Evolutionary conservation across 345 rosid species (phyloP).

Genomic region (Rhizophora apiculata): DNA sequence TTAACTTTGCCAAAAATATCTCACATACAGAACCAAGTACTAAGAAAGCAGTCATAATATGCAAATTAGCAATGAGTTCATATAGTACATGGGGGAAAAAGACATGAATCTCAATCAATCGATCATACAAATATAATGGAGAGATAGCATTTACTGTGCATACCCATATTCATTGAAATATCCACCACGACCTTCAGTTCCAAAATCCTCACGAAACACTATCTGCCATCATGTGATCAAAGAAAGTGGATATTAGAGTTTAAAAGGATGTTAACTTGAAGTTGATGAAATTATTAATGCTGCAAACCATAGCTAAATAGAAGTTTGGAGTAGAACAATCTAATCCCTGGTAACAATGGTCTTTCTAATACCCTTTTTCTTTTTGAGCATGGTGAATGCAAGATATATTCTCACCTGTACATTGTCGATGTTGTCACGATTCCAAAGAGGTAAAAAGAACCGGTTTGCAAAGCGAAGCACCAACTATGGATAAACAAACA

Average conservation of each 20-base stretch:
- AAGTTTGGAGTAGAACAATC: not conserved
- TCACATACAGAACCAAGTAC: not conserved
- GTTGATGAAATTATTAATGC: too few relatives aligned
- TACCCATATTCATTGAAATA: slow-evolving; percentile 99
- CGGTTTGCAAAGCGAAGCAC: slow-evolving; percentile 99
- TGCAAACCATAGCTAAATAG: not conserved
- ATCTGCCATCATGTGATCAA: slow-evolving; percentile 45
- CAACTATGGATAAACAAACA: slow-evolving; percentile 44
- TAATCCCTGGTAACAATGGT: too few relatives aligned
- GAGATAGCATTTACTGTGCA: slow-evolving; percentile 11
- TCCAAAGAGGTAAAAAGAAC: slow-evolving; percentile 92
- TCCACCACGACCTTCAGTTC: slow-evolving; percentile 99
- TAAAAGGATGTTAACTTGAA: too few relatives aligned
- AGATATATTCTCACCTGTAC: slow-evolving; percentile 69
- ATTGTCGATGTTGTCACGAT: slow-evolving; percentile 91
- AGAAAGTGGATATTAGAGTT: slow-evolving; percentile 4
- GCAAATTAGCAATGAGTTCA: not conserved
- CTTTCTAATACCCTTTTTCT: too few relatives aligned
- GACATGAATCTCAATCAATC: not conserved
- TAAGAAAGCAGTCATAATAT: not conserved
- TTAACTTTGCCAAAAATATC: not conserved
- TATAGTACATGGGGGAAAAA: not conserved
- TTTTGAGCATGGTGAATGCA: not conserved
- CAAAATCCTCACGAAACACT: slow-evolving; percentile 97
- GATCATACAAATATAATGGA: not conserved